phyloP scores from a whole-genome alignment of 306 rosid genomes.

The Pyrus bretschneideri region DNA sequence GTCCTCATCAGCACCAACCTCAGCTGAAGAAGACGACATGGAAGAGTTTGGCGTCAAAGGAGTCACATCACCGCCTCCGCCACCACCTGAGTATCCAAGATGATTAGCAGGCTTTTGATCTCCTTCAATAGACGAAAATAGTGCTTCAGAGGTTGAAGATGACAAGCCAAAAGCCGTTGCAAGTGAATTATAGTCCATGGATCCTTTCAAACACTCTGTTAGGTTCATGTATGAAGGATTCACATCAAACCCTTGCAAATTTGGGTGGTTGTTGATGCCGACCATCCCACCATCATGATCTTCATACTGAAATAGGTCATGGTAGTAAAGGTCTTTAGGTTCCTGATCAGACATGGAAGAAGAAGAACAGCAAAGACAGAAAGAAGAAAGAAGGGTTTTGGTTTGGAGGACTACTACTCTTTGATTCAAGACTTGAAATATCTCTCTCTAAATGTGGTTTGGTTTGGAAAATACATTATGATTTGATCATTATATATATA shows the following conservation, averaged over 20 bases:
- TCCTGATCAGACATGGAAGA: constrained; percentile 60
- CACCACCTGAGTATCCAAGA: constrained; percentile 11
- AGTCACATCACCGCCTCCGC: constrained; percentile 12
- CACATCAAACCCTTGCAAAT: constrained; percentile 39
- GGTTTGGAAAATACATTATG: neutral
- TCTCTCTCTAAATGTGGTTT: constrained; percentile 20
- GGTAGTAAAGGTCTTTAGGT: constrained; percentile 37
- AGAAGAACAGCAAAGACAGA: neutral
- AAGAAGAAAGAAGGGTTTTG: neutral
- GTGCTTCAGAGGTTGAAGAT: constrained; percentile 46
- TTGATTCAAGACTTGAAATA: constrained; percentile 11
- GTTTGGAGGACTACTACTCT: neutral
- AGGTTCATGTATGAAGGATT: constrained; percentile 32
- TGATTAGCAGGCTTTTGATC: constrained; percentile 22
- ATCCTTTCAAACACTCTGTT: constrained; percentile 50
- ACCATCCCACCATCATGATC: constrained; percentile 21
- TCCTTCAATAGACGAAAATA: constrained; percentile 36
- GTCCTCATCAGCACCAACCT: constrained; percentile 66
- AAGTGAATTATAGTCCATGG: constrained; percentile 54
- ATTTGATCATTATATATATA: constrained; percentile 27
- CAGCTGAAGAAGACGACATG: constrained; percentile 65
- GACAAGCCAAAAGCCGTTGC: constrained; percentile 55
- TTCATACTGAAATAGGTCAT: constrained; percentile 36
- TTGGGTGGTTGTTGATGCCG: neutral
- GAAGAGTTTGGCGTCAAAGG: constrained; percentile 51